Conservation (phyloP, 2,329 filamentous ascomycete species). For the Colletotrichum magnum region DNA sequence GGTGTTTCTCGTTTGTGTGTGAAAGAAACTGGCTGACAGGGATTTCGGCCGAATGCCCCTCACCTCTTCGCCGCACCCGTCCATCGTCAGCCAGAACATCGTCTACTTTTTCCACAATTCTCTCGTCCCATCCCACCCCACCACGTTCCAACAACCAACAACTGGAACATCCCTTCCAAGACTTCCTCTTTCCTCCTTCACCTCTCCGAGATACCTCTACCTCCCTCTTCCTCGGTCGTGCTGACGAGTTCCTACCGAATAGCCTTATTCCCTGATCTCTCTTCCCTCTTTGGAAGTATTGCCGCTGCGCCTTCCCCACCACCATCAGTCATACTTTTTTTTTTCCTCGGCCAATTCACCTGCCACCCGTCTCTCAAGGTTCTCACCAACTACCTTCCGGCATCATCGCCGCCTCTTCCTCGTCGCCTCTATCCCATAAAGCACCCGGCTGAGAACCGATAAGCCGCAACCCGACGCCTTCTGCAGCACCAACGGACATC, state of each 20-base stretch:
- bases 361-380: slow-evolving; percentile 30
- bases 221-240: background rate
- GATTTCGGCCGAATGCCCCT: background rate
- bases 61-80: slow-evolving; percentile 1
- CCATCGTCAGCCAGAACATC: background rate
- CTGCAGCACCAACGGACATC: slow-evolving; percentile 8
- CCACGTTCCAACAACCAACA: too few relatives aligned
- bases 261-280: too few relatives aligned
- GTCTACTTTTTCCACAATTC: too few relatives aligned
- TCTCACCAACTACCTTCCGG: slow-evolving; percentile 1
- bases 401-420: background rate
- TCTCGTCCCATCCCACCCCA: too few relatives aligned
- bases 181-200: background rate
- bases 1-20: background rate
- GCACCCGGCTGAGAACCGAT: slow-evolving; percentile 17
- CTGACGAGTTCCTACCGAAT: background rate
- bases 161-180: background rate
- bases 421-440: slow-evolving; percentile 21
- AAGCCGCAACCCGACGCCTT: slow-evolving; percentile 9
- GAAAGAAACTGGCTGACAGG: background rate
- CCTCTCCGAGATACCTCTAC: background rate
- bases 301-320: slow-evolving; percentile 1
- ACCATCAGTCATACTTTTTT: background rate
- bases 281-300: slow-evolving; percentile 8
- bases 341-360: slow-evolving; percentile 4